A percentile compares a stretch with the other conserved stretches of the same genome.
Evolutionary conservation across 306 rosid species (phyloP).

Genomic region (Arachis hypogaea): DNA sequence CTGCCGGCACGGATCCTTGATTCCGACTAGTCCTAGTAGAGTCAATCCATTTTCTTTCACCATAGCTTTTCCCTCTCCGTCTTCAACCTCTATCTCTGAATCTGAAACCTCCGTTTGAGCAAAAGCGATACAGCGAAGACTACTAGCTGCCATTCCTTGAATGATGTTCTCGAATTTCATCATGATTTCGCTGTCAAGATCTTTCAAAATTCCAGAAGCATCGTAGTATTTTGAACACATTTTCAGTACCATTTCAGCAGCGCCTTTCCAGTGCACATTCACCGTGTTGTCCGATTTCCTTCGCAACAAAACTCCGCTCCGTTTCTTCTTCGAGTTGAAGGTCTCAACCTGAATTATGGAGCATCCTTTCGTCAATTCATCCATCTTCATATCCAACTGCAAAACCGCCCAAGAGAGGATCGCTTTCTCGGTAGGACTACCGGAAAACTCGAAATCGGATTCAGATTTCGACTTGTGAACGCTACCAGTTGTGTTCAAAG

Average conservation of each 20-base stretch:
- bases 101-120: constrained; percentile 24
- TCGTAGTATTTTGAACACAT: constrained; percentile 43
- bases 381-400: constrained; percentile 43
- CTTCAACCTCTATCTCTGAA: constrained; percentile 16
- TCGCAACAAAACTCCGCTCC: constrained; percentile 40
- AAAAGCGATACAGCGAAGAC: constrained; percentile 44
- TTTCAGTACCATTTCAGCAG: constrained; percentile 46
- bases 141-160: constrained; percentile 47
- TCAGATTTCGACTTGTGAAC: constrained; percentile 26
- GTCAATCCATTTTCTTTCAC: constrained; percentile 38
- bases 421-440: constrained; percentile 46
- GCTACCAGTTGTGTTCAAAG: constrained; percentile 42
- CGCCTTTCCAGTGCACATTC: constrained; percentile 45
- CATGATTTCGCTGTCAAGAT: constrained; percentile 31
- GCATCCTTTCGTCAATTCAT: constrained; percentile 25
- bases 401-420: constrained; percentile 39
- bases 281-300: constrained; percentile 33
- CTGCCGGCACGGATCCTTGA: constrained; percentile 46
- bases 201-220: constrained; percentile 28
- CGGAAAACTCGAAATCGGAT: constrained; percentile 40
- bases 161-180: constrained; percentile 25
- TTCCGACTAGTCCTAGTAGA: constrained; percentile 40
- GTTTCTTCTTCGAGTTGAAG: constrained; percentile 44
- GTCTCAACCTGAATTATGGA: constrained; percentile 42
- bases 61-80: neutral